Base-by-base conservation (phyloP, 1,139 yeast species). In the Debaryomyces coudertii region DNA sequence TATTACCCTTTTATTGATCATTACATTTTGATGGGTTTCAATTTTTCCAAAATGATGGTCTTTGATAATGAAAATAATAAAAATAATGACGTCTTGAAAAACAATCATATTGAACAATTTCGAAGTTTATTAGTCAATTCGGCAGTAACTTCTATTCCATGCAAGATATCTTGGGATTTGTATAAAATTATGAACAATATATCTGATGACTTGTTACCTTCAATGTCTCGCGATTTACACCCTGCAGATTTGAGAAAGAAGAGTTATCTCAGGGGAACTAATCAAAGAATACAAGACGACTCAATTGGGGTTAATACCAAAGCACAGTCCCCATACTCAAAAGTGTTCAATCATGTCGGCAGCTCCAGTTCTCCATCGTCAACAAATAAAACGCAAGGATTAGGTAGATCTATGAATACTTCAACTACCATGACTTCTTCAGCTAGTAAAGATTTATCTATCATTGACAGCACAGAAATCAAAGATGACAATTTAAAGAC, bases 1-100 rank as follows among this genome's bases (percentile, higher is more conserved):
- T 46, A 49, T 39, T 58, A 53, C 33, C 60, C 61, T 6, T 56
- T 60, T 49, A 43, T 58, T 31, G 65, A 60, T 45, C 56, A 60
- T 40, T 50, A 49, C 18, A 25, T 58, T 8, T 42, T 54, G 7
- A 53, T 61, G 58, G 48, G 54, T 12, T 44, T 57, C 28, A 53
- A 56, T 42, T 59, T 59, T 45, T 63, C 64, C 2, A 46, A 53
- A 25, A 60, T 60, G 64, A 49, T 59, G 52, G 47, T 45, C 22
- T 48, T 57, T 30, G 52, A 48, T 29, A 14, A 5, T 11, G 47
- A 48, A 22, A 47, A 48, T 20, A 18, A n/a, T 15, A 31, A 16
- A 5, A 15, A 36, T 7, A 36, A 36, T 11, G 54, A 49, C 9
- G 45, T 38, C 11, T 44, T 42, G 33, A 39, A 49, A 9, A 36